Evolutionary conservation across 2,329 filamentous ascomycete genomes (phyloP).

Genomic region (Lecanoromycetidae sp.): DNA sequence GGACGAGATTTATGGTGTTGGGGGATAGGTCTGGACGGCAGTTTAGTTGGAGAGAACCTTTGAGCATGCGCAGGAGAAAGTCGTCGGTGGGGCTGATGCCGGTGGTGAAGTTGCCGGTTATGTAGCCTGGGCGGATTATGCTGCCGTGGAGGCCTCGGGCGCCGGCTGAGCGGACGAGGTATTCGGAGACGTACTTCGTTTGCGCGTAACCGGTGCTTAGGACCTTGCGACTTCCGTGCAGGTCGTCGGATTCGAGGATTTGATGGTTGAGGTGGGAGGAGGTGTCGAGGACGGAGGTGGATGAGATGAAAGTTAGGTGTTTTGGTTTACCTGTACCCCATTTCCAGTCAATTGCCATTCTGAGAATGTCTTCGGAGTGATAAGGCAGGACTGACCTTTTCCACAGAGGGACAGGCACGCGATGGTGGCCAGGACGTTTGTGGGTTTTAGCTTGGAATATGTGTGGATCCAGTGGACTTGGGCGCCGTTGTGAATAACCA

Average conservation of each 20-base stretch:
- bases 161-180: constrained; percentile 66
- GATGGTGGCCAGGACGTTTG: constrained; percentile 73
- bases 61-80: constrained; percentile 69
- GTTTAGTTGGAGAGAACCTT: constrained; percentile 72
- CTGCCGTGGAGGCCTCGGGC: constrained; percentile 61
- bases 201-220: constrained; percentile 85
- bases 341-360: too few relatives aligned
- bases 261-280: constrained; percentile 51
- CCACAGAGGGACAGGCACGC: constrained; percentile 64
- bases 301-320: constrained; percentile 68
- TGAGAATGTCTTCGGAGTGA: too few relatives aligned
- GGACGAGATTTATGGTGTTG: constrained; percentile 84
- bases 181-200: constrained; percentile 70
- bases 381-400: too few relatives aligned
- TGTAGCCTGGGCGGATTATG: constrained; percentile 74
- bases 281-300: constrained; percentile 70
- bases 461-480: constrained; percentile 47
- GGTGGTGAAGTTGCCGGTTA: constrained; percentile 53
- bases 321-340: too few relatives aligned
- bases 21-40: constrained; percentile 56
- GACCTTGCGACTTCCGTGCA: constrained; percentile 62
- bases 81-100: constrained; percentile 53
- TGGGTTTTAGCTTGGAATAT: constrained; percentile 57
- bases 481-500: constrained; percentile 73
- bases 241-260: constrained; percentile 63